Percentiles rank a stretch among this genome's conserved stretches.
Evolutionary conservation across 345 rosid genomes (phyloP).

Genomic region (Orychophragmus violaceus): DNA sequence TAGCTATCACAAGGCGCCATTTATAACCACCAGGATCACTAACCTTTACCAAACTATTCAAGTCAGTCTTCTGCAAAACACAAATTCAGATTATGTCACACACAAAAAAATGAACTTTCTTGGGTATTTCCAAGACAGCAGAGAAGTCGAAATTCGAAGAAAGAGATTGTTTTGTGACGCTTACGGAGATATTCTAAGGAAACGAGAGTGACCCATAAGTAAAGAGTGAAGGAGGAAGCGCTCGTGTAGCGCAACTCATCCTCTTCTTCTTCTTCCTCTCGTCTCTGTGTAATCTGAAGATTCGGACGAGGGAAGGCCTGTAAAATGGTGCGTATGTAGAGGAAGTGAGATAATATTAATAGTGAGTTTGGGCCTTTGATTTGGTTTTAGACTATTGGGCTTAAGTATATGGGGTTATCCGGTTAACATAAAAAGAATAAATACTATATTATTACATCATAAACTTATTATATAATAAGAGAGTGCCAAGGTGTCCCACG

Average conservation of each 20-base stretch:
- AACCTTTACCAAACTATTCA: constrained; percentile 25
- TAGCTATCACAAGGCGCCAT: constrained; percentile 82
- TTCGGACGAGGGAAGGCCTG: not conserved
- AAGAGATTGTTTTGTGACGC: constrained; percentile 5
- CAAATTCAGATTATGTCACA: not conserved
- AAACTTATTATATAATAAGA: no score
- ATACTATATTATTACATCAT: no score
- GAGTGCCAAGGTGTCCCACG: no score
- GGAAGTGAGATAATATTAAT: no score
- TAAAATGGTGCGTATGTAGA: not conserved
- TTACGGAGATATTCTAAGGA: constrained; percentile 17
- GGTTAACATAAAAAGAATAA: no score
- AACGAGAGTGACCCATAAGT: constrained; percentile 26
- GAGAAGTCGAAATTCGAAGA: not conserved
- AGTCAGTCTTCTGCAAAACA: constrained; percentile 12
- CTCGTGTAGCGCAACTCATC: constrained; percentile 37
- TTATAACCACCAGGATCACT: constrained; percentile 33
- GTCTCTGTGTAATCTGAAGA: not conserved
- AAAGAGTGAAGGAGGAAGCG: constrained; percentile 33
- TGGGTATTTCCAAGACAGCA: not conserved
- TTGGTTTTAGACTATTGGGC: no score
- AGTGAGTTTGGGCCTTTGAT: not conserved
- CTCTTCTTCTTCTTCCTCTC: not conserved
- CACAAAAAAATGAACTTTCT: no score
- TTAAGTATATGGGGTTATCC: no score